Evolutionary conservation across 2,329 filamentous ascomycete genomes (phyloP).

Genomic region (Penicillium sp.): DNA sequence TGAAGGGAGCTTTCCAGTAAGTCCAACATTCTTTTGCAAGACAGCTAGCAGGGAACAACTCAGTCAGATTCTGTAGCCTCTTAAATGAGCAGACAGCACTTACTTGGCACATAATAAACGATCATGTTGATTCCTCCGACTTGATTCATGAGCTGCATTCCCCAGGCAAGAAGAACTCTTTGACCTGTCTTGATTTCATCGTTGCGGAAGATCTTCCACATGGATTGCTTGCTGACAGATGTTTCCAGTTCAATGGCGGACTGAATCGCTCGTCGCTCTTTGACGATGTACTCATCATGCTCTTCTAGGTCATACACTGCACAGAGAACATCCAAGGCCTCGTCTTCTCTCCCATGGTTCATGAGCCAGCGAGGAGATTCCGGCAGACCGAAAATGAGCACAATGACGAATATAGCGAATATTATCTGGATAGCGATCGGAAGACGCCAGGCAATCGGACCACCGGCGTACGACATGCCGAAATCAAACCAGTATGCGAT

Average conservation of each 20-base stretch:
- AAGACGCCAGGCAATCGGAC: slow-evolving; percentile 23
- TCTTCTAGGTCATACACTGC: slow-evolving; percentile 6
- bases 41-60: slow-evolving; percentile 8
- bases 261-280: slow-evolving; percentile 6
- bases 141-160: slow-evolving; percentile 13
- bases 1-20: slow-evolving; percentile 22
- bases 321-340: slow-evolving; percentile 8
- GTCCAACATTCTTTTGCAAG: slow-evolving; percentile 24
- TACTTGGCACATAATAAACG: slow-evolving; percentile 12
- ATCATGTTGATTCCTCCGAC: slow-evolving; percentile 12
- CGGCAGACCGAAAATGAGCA: slow-evolving; percentile 8
- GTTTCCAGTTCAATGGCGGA: slow-evolving; percentile 9
- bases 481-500: slow-evolving; percentile 44
- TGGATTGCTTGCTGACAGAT: slow-evolving; percentile 25
- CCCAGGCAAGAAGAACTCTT: slow-evolving; percentile 47
- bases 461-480: slow-evolving; percentile 39
- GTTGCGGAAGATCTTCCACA: slow-evolving; percentile 40
- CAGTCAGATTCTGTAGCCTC: not conserved
- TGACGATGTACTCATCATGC: slow-evolving; percentile 4
- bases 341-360: slow-evolving; percentile 7
- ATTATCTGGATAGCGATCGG: slow-evolving; percentile 25
- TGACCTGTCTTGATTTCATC: slow-evolving; percentile 43
- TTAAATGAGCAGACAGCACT: not conserved
- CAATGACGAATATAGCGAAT: slow-evolving; percentile 24
- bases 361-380: slow-evolving; percentile 15